Base-by-base conservation (phyloP, 2,329 filamentous ascomycete genomes). In the Fusarium duplospermum region DNA sequence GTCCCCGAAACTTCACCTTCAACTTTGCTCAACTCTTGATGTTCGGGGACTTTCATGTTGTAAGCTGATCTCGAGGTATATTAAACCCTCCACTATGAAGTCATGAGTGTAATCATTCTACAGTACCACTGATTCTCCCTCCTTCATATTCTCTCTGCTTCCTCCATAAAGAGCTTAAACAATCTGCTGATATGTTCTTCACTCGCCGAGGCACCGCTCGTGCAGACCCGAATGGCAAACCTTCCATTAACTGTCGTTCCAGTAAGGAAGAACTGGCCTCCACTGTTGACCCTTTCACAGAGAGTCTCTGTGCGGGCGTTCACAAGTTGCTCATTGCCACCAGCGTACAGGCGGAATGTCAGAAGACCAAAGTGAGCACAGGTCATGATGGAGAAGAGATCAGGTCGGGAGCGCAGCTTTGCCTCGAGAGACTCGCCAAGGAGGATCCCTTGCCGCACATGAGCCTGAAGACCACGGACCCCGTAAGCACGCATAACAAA, bases 401-500 rank as follows among this genome's bases (percentile, higher is more conserved):
- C 94, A 0, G 82, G 76, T 2, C 93, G 84, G 4, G 80, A 83
- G 13, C 83, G 81, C 3, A 97, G 79, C 45, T 93, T 85, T 0
- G 80, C 84, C 4, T 90, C 89, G 72, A 98, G 96, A 10, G 86
- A 82, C 72, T 95, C 89, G 20, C 93, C 94, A 0, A 94, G 84
- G 4, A 82, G 81, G 66, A 98, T 85, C 29, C 93, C 92, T 47
- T 89, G 89, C 36, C 90, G 87, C 71, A 98, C 91, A 78, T 97
- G 93, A 5, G 84, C 87, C 76, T 91, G 91, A 78, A 98, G 83
- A 0, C 95, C 96, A 29, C 87, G 87, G 61, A 97, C 85, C 57
- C 96, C 96, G 80, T 95, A 98, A 50, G 89, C 92, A 54, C 96
- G 88, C 78, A 98, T 86, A 10, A 98, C 95, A 81, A 98, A 98